These are phyloP conservation scores for Zygoascus hellenicus DNA, from an alignment of 1,139 yeast genomes.

Conservation along the genomic window DNA sequence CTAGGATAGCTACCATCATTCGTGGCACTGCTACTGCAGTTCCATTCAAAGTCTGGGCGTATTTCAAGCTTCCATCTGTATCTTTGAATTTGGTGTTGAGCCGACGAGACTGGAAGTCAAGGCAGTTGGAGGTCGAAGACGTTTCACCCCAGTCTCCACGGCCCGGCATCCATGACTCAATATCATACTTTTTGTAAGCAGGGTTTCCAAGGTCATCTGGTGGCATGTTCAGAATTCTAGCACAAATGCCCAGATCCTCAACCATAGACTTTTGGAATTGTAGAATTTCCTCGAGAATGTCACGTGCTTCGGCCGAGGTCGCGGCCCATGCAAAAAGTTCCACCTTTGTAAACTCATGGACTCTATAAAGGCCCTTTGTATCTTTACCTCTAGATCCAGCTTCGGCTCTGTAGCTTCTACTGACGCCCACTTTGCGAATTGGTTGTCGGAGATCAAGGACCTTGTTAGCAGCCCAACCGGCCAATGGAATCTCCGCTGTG, in stretches of 20 bases:
- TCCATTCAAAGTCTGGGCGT: conserved; percentile 84
- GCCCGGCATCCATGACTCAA: conserved; percentile 99
- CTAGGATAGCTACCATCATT: conserved; percentile 79
- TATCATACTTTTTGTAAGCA: conserved; percentile 85
- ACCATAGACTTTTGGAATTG: conserved; percentile 62
- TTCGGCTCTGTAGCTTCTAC: conserved; percentile 89
- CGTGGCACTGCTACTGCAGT: conserved; percentile 96
- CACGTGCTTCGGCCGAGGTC: conserved; percentile 37
- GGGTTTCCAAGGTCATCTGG: conserved; percentile 90
- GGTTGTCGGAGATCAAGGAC: conserved; percentile 42
- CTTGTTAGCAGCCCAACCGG: conserved; percentile 56
- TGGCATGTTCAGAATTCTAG: conserved; percentile 85
- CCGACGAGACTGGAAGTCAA: conserved; percentile 85
- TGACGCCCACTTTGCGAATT: conserved; percentile 65
- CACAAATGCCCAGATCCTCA: conserved; percentile 63
- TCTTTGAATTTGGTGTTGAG: conserved; percentile 53
- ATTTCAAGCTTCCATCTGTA: conserved; percentile 34
- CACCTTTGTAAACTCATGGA: conserved; percentile 96
- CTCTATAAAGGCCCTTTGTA: conserved; percentile 87
- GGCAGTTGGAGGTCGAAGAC: conserved; percentile 86
- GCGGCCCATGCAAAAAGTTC: conserved; percentile 77
- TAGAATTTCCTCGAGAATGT: conserved; percentile 56
- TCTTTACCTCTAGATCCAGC: conserved; percentile 97
- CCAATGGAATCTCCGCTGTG: conserved; percentile 93
- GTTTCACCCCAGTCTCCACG: conserved; percentile 91